Base-by-base conservation (phyloP, 2,329 filamentous ascomycete species). In the Penicillium griseofulvum region DNA sequence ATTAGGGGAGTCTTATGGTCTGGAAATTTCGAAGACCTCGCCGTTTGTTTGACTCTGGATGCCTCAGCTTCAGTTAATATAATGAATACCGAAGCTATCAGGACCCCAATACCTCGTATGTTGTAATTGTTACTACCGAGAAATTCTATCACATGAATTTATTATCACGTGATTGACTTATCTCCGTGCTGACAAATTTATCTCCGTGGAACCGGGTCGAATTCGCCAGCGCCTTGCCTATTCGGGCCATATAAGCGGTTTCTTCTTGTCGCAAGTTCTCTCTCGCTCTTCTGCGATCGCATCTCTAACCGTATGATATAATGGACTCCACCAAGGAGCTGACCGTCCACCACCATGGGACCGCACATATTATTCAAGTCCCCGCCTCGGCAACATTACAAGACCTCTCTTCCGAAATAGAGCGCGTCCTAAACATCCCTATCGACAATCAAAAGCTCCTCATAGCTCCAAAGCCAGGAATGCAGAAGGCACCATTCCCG, bases 331-430 rank as follows among this genome's bases (percentile, higher is more conserved):
- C 37, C 1, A 52, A 80, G 54, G 65, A 68, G 34, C 67, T 86
- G 37, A 81, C 76, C 16, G 68, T 87, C 56, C 78, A 79, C 58
- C 80, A 86, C 63, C 82, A 85, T 67, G 78, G 80, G 65, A 78
- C 78, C 47, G 71, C 76, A 1, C 72, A 83, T 60, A 70, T 72
- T 17, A 67, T 85, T 42, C 69, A 72, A 11, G 77, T 85, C 43
- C 65, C 80, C 16, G 49, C 73, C 34, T 70, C 78, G 56, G 78
- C 82, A 53, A 86, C 82, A 1, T 74, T 86, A 31, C 60, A 70
- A 59, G 75, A 77, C 54, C 74, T 79, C 45, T 67, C 75, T 22
- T 44, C 58, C 37, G 58, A 58, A 34, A 70, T 77, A 59, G 65
- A 72, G 44, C 49, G 62, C 22, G 62, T 53, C 5, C 67, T 78